Evolutionary conservation across 345 rosid species (phyloP), one percentile per base, ranked within the genome.

Genomic region (Aquilaria yunnanensis): DNA sequence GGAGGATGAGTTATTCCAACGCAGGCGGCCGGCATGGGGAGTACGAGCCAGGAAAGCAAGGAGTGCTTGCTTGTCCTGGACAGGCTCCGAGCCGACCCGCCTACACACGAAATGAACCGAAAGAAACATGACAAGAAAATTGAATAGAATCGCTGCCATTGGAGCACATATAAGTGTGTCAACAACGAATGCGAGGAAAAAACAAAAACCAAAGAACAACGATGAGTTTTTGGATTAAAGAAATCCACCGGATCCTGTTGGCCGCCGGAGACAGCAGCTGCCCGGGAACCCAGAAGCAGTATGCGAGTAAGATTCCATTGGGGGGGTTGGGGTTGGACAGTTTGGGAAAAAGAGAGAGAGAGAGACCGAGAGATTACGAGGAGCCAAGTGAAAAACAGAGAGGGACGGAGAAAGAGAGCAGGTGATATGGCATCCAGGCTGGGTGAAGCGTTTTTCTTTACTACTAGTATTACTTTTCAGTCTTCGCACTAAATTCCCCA

Each of bases 21-120:
- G 89, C 53, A 93, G 69, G 41, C 98, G 94, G 47, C 72, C 80
- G 64, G 77, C 80, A 76, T 93, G 98, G 14, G 79, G 93, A 46
- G 72, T 76, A 53, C 33, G 60, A 0, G 76, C 59, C 47, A 90
- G 64, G 78, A 93, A 93, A 2, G 83, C 64, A 72, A 93, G 84
- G 67, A 94, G 95, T 0, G 96, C 89, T 77, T 85, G 92, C 79
- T 76, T 90, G 68, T 94, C 97, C 53, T 69, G 76, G 9, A 70
- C 41, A 12, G 97, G 90, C 78, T 88, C 99, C 14, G 99, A 74
- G 69, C 43, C 57, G 34, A 80, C 86, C 68, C 77, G 81, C 2
- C 58, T 54, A 71, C 76, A 65, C 63, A 77, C 65, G 11, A 78
- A 16, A 67, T 79, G 14, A 51, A 76, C 61, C 50, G 67, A 70